phyloP scores from a whole-genome alignment of 768 basidiomycete species.

The Collybia nuda region DNA sequence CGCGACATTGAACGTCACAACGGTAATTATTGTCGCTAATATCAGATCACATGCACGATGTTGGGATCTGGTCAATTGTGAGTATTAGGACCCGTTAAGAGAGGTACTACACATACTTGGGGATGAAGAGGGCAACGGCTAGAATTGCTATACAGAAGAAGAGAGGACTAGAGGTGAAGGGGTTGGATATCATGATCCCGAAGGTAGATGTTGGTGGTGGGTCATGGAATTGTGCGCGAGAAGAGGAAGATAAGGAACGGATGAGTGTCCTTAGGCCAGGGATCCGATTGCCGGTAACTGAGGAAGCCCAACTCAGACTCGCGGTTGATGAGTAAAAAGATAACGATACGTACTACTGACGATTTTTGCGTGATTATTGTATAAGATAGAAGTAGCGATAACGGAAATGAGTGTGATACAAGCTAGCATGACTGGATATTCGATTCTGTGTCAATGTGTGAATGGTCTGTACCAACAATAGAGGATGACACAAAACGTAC shows the following conservation, averaged over 20 bases:
- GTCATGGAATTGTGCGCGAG: conserved; percentile 27
- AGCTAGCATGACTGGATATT: conserved; percentile 62
- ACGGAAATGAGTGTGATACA: conserved; percentile 58
- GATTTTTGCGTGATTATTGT: conserved; percentile 64
- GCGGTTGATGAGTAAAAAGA: background rate
- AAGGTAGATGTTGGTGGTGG: conserved; percentile 34
- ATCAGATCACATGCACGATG: conserved; percentile 80
- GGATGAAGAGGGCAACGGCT: conserved; percentile 48
- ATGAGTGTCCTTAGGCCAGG: conserved; percentile 51
- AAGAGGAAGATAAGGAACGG: conserved; percentile 41
- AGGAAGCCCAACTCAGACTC: background rate
- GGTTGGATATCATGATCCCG: conserved; percentile 60
- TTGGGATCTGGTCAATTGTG: conserved; percentile 24
- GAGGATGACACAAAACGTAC: conserved; percentile 25
- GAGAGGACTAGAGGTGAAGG: conserved; percentile 69
- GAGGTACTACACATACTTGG: conserved; percentile 44
- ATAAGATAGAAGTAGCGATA: conserved; percentile 53
- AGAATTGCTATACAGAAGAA: conserved; percentile 57
- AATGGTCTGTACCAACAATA: background rate
- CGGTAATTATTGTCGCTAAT: conserved; percentile 75
- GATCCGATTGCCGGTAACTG: conserved; percentile 62
- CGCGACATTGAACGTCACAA: conserved; percentile 79
- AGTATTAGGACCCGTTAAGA: background rate
- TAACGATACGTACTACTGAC: conserved; percentile 51
- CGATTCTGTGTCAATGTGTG: conserved; percentile 55